Base-by-base conservation (phyloP, 495 filamentous ascomycete genomes). In the Polyplosphaeria fusca region DNA sequence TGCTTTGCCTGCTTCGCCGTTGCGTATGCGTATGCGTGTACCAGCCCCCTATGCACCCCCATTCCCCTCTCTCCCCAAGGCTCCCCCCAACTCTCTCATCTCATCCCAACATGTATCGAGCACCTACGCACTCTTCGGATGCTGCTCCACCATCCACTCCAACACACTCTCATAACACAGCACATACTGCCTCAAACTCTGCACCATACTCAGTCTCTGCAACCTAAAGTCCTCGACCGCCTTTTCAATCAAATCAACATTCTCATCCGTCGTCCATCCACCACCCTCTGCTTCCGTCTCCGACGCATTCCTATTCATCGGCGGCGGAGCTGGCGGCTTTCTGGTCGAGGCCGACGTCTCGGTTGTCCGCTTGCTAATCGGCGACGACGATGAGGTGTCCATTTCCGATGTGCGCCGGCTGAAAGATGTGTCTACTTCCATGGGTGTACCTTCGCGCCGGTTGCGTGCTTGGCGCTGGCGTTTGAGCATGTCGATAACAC, bases 191-290 rank as follows among this genome's bases (percentile, higher is more conserved):
- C 89, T 81, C 58, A 98, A 74, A 62, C 87, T 95, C 72, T 98
- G 93, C 49, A 98, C 92, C 93, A 97, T 97, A 73, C 90, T 95
- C 5, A 96, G 71, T 52, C 93, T 75, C 72, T 98, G 94, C 5
- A 76, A 77, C 27, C 93, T 78, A 66, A 98, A 94, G 66, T 96
- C 89, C 60, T 89, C 84, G 3, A 98, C 92, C 0, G 89, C 91
- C 66, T 83, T 84, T 51, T 85, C 83, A 41, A 98, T 80, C 53
- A 97, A 71, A 70, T 98, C 94, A 1, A 86, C 55, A 28, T 78
- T 76, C 26, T 86, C 78, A 55, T 83, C 70, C 22, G 68, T 61
- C 26, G 81, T 67, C 82, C 78, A 82, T 7, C 66, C 70, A 58
- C 75, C 79, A 7, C 60, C 58, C 5, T 37, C 20, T 20, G 75